Evolutionary conservation across 1,284 basidiomycete species (phyloP).

Genomic region (Trichosporon sp.): DNA sequence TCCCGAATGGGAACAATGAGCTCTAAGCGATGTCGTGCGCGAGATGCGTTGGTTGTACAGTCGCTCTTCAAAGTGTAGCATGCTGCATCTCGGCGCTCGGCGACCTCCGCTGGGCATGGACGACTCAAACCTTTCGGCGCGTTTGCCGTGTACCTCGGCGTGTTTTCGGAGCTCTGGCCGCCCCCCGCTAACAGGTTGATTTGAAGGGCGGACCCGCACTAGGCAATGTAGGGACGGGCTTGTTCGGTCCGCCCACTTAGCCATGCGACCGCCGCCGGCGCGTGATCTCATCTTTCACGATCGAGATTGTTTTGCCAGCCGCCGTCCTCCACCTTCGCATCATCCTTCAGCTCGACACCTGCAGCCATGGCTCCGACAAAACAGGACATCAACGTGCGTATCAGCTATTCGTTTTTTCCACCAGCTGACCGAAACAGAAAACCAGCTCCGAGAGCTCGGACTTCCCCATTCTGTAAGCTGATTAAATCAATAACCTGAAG

Average conservation of each 20-base stretch:
- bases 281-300: slow-evolving; percentile 1
- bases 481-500: not conserved
- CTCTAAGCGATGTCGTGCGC: too few relatives aligned
- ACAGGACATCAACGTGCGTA: slow-evolving; percentile 47
- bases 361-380: slow-evolving; percentile 37
- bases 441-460: slow-evolving; percentile 47
- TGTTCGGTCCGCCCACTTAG: not conserved
- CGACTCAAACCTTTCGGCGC: too few relatives aligned
- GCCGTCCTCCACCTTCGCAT: not conserved
- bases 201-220: too few relatives aligned
- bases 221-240: too few relatives aligned
- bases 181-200: not conserved
- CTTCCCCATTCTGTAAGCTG: slow-evolving; percentile 46
- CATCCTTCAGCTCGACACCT: not conserved
- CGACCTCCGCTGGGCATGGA: too few relatives aligned
- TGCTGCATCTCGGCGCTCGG: too few relatives aligned
- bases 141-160: too few relatives aligned
- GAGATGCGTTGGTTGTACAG: too few relatives aligned
- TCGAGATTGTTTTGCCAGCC: not conserved
- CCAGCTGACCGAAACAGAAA: slow-evolving; percentile 31
- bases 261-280: not conserved
- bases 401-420: not conserved
- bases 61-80: too few relatives aligned
- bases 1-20: too few relatives aligned
- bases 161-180: not conserved